These are phyloP conservation scores for Phytopythium oedochilum DNA, from an alignment of 352 stramenopile species.

Conservation along the genomic window DNA sequence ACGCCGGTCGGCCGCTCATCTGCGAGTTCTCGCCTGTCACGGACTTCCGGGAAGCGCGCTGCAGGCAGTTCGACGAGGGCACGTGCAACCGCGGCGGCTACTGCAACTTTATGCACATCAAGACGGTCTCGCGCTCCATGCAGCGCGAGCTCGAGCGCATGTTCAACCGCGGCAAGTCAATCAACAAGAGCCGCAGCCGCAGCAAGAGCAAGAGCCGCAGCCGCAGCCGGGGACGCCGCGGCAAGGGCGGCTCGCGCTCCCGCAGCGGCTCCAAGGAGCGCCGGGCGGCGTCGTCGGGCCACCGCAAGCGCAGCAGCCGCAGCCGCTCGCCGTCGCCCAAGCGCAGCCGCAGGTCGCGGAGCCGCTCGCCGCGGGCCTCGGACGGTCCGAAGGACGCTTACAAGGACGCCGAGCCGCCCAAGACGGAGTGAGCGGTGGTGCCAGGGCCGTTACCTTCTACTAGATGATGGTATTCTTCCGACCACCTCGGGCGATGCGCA, in stretches of 20 bases:
- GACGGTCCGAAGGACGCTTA: neutral
- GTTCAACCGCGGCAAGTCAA: constrained; percentile 59
- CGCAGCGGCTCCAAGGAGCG: constrained; percentile 37
- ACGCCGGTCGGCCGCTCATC: constrained; percentile 93
- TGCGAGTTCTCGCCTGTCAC: constrained; percentile 99
- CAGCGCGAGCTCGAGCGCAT: constrained; percentile 81
- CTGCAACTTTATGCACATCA: constrained; percentile 99
- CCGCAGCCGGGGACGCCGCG: constrained; percentile 29
- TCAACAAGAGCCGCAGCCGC: constrained; percentile 38
- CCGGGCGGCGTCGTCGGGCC: constrained; percentile 19
- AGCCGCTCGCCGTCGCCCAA: constrained; percentile 38
- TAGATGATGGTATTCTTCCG: neutral
- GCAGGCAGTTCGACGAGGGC: constrained; percentile 98
- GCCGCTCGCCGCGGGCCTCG: constrained; percentile 23
- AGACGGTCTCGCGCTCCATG: constrained; percentile 83
- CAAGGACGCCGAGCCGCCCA: neutral
- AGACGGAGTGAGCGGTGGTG: neutral
- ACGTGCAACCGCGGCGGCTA: constrained; percentile 96
- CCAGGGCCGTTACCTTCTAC: neutral
- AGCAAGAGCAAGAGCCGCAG: constrained; percentile 52
- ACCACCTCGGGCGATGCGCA: neutral
- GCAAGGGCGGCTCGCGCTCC: constrained; percentile 22
- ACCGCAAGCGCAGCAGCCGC: constrained; percentile 35
- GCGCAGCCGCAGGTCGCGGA: constrained; percentile 50
- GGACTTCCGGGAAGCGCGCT: constrained; percentile 97